phyloP scores from a whole-genome alignment of 2,329 filamentous ascomycete genomes.

The Colletotrichum sp. region DNA sequence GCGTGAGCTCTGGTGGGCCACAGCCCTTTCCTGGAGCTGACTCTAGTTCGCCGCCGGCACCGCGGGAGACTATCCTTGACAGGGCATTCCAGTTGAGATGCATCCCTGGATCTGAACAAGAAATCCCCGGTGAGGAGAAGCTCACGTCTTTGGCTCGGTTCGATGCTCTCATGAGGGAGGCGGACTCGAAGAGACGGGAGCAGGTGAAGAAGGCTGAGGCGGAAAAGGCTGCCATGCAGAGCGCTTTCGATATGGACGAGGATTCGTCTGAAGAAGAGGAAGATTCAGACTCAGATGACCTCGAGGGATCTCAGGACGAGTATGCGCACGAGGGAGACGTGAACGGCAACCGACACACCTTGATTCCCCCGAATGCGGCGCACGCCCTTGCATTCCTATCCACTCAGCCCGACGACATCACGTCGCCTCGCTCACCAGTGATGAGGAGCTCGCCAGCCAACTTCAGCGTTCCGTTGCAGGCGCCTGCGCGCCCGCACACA shows the following conservation, averaged over 20 bases:
- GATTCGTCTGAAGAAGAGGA: slow-evolving; percentile 49
- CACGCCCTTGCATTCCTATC: slow-evolving; percentile 57
- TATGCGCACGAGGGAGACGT: slow-evolving; percentile 36
- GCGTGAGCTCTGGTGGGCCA: slow-evolving; percentile 56
- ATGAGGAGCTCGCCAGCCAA: slow-evolving; percentile 28
- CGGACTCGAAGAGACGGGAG: slow-evolving; percentile 55
- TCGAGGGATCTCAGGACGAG: slow-evolving; percentile 44
- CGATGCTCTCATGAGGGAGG: slow-evolving; percentile 68
- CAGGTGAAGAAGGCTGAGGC: slow-evolving; percentile 37
- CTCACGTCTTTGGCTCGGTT: slow-evolving; percentile 69
- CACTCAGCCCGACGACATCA: slow-evolving; percentile 41
- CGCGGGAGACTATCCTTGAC: slow-evolving; percentile 71
- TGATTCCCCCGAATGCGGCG: slow-evolving; percentile 53
- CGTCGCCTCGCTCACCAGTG: slow-evolving; percentile 36
- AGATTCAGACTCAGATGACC: slow-evolving; percentile 40
- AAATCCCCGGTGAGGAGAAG: slow-evolving; percentile 64
- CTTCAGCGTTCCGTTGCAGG: slow-evolving; percentile 23
- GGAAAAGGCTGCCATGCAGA: slow-evolving; percentile 42
- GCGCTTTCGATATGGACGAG: slow-evolving; percentile 57
- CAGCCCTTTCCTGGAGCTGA: slow-evolving; percentile 38
- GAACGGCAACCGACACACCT: slow-evolving; percentile 29
- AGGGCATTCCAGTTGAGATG: slow-evolving; percentile 68
- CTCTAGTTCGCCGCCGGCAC: slow-evolving; percentile 56
- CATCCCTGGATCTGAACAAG: slow-evolving; percentile 64
- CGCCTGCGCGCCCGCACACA: slow-evolving; percentile 54